A percentile compares a stretch with the other conserved stretches of the same genome.
Evolutionary conservation across 2,329 filamentous ascomycete genomes (phyloP).

Genomic region (Cryphonectria parasitica): DNA sequence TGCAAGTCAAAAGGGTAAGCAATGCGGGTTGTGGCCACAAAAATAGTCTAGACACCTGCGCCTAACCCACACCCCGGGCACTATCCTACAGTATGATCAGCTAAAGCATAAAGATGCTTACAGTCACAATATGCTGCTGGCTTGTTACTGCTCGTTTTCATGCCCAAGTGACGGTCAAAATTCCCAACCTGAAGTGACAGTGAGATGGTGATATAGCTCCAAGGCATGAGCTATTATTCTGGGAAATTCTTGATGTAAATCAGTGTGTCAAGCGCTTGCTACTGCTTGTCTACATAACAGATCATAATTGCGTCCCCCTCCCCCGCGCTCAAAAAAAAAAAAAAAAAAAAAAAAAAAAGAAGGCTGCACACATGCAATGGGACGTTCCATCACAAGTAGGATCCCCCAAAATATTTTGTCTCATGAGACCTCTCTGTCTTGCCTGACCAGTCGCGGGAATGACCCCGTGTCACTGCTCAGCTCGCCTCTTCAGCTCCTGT

Average conservation of each 20-base stretch:
- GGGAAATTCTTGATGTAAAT: background rate
- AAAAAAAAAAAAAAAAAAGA: too few relatives aligned
- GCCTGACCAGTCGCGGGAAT: background rate
- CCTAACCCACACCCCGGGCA: background rate
- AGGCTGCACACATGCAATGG: background rate
- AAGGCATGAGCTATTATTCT: background rate
- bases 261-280: background rate
- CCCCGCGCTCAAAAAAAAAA: too few relatives aligned
- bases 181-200: too few relatives aligned
- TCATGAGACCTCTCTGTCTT: background rate
- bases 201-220: too few relatives aligned
- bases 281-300: too few relatives aligned
- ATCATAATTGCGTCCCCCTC: background rate
- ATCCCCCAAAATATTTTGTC: background rate
- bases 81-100: background rate
- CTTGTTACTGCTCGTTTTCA: background rate
- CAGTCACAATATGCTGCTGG: background rate
- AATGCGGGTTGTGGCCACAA: background rate
- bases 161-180: too few relatives aligned
- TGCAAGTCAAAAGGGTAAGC: background rate
- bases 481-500: background rate
- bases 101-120: background rate
- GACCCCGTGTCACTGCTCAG: background rate
- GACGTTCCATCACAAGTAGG: background rate
- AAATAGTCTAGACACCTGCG: background rate